phyloP scores from a whole-genome alignment of 495 filamentous ascomycete species.

The Lophiotrema nucula region DNA sequence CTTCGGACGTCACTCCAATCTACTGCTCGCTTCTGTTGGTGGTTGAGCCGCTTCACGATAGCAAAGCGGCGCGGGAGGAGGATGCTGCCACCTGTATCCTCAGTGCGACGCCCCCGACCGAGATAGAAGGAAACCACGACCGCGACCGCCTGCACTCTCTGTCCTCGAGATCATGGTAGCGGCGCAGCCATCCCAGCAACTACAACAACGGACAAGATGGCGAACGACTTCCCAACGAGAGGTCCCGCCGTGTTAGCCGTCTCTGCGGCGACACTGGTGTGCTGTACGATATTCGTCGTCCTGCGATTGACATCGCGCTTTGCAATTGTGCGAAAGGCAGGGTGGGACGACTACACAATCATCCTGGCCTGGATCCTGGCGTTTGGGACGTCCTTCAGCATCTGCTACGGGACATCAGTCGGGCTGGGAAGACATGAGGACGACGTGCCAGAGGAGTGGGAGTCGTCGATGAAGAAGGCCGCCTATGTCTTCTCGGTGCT shows the following conservation, averaged over 20 bases:
- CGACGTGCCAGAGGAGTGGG: constrained; percentile 54
- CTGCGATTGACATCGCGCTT: constrained; percentile 70
- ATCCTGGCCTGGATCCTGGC: constrained; percentile 78
- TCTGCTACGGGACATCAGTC: constrained; percentile 67
- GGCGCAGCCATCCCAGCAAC: neutral
- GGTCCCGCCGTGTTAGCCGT: constrained; percentile 70
- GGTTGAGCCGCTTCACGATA: neutral
- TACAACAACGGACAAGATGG: constrained; percentile 16
- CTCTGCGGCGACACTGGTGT: constrained; percentile 64
- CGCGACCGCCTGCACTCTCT: neutral
- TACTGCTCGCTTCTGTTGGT: neutral
- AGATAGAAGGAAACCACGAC: constrained; percentile 1
- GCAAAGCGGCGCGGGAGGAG: constrained; percentile 1
- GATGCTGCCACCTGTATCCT: constrained; percentile 2
- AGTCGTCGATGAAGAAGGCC: constrained; percentile 56
- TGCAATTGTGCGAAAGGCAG: constrained; percentile 67
- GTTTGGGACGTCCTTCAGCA: constrained; percentile 71
- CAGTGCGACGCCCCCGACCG: constrained; percentile 19
- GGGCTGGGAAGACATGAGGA: constrained; percentile 76
- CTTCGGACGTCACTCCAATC: neutral
- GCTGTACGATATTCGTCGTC: constrained; percentile 69
- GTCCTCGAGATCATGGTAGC: constrained; percentile 2
- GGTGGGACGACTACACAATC: constrained; percentile 81
- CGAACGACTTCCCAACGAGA: constrained; percentile 39
- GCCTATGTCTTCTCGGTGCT: constrained; percentile 83